Base-by-base conservation (phyloP, 2,329 filamentous ascomycete species). In the Aspergillus clavatus region DNA sequence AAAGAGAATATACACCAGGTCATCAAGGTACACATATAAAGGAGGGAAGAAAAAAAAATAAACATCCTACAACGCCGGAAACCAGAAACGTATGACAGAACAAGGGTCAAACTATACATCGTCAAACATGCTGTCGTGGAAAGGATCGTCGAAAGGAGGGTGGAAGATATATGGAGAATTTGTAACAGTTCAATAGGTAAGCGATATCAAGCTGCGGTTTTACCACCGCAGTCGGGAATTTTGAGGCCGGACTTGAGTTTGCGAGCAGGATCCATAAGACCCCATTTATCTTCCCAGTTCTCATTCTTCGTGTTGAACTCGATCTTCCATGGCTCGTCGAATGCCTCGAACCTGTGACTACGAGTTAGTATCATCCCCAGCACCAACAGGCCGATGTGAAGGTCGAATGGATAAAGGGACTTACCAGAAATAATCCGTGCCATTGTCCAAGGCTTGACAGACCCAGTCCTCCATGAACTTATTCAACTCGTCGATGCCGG, bases 241-340 rank as follows among this genome's bases (percentile, higher is more conserved):
- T 80, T 83, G 59, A 97, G 70, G 1, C 90, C 90, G 0, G 77
- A 60, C 71, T 97, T 97, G 56, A 97, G 72, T 27, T 90, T 88
- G 46, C 91, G 81, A 59, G 89, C 78, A 3, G 88, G 79, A 57
- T 94, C 88, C 81, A 97, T 83, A 11, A 97, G 71, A 7, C 93
- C 91, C 91, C 91, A 96, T 65, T 95, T 86, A 64, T 95, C 88
- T 72, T 97, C 91, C 90, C 90, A 96, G 42, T 86, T 77, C 71
- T 91, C 75, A 31, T 76, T 57, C 46, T 69, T 68, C 4, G 73
- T 74, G 65, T 96, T 85, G 71, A 83, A 95, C 14, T 68, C 61
- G 44, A 85, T 74, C 72, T 97, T 96, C 91, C 91, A 97, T 2
- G 89, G 89, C 75, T 97, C 91, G 63, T 97, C 91, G 64, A 96